These are phyloP conservation scores for Paramarasmius palmivorus DNA, from an alignment of 1,284 basidiomycete species.

Conservation along the genomic window DNA sequence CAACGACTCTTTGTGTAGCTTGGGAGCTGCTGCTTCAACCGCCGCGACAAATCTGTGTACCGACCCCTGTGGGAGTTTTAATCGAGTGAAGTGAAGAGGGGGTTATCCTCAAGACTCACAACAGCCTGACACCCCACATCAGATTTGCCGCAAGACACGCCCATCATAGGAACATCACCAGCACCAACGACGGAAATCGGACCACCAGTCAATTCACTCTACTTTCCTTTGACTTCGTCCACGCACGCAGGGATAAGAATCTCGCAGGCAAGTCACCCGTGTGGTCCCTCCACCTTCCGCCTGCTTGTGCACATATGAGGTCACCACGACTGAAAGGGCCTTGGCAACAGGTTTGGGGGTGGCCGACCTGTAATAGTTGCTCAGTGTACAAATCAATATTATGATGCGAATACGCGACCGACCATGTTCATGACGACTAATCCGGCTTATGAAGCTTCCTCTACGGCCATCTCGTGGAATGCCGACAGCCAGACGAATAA, in stretches of 20 bases:
- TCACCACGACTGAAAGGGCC: conserved; percentile 83
- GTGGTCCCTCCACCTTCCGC: conserved; percentile 86
- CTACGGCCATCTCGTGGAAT: conserved; percentile 76
- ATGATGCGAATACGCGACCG: too few relatives aligned
- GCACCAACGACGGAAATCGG: conserved; percentile 85
- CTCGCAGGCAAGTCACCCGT: conserved; percentile 63
- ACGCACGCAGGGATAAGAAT: conserved; percentile 87
- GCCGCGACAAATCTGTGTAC: conserved; percentile 88
- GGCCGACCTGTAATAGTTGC: too few relatives aligned
- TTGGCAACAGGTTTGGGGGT: conserved; percentile 83
- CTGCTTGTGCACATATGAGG: conserved; percentile 87
- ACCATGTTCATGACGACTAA: conserved; percentile 93
- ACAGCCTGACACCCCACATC: conserved; percentile 77
- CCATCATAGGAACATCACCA: conserved; percentile 87
- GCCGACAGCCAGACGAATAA: conserved; percentile 89
- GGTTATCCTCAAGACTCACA: conserved; percentile 54
- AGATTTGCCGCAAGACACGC: conserved; percentile 81
- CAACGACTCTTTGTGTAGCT: conserved; percentile 79
- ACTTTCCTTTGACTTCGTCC: conserved; percentile 73
- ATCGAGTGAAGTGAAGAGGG: conserved; percentile 4
- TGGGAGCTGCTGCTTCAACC: conserved; percentile 78
- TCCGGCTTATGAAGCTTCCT: conserved; percentile 78
- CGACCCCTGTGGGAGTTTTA: conserved; percentile 52
- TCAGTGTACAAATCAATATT: too few relatives aligned
- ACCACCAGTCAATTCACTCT: conserved; percentile 75